A percentile compares a stretch with the other conserved stretches of the same genome.
phyloP scores from a whole-genome alignment of 2,329 filamentous ascomycete species.

The Alternaria longipes region DNA sequence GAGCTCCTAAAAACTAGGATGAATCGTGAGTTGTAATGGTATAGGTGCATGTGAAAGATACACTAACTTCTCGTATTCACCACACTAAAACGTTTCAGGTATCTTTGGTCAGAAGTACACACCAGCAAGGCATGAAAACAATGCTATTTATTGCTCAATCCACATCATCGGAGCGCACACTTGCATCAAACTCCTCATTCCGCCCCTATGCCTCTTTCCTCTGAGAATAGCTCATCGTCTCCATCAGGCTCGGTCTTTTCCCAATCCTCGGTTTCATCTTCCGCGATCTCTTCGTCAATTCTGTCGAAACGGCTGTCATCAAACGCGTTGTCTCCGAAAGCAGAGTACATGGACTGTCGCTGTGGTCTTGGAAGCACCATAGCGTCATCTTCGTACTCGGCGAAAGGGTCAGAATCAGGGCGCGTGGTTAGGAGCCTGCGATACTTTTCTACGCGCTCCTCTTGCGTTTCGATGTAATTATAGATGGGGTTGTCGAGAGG shows the following conservation, averaged over 20 bases:
- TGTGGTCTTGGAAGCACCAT: slow-evolving; percentile 12
- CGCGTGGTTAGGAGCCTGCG: background rate
- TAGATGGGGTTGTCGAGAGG: slow-evolving; percentile 19
- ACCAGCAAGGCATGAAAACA: background rate
- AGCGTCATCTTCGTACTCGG: slow-evolving; percentile 1
- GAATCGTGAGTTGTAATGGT: no score
- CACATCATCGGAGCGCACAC: background rate
- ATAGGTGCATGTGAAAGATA: no score
- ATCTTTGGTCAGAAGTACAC: background rate
- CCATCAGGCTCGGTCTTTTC: background rate
- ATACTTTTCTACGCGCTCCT: slow-evolving; percentile 13
- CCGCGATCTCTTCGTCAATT: slow-evolving; percentile 11
- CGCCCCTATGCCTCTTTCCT: background rate
- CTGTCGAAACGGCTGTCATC: slow-evolving; percentile 12
- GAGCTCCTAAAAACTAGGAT: background rate
- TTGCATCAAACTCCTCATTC: background rate
- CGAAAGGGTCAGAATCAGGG: background rate
- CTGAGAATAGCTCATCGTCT: background rate
- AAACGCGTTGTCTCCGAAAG: slow-evolving; percentile 8
- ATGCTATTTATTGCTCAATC: background rate
- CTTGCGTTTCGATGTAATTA: background rate
- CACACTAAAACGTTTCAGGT: background rate
- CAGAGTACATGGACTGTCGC: slow-evolving; percentile 17
- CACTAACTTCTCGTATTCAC: background rate
- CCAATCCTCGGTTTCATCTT: slow-evolving; percentile 9